Evolutionary conservation across 2,329 filamentous ascomycete species (phyloP), one percentile per base, ranked within the genome.

Genomic region (Cladosporium phlei): DNA sequence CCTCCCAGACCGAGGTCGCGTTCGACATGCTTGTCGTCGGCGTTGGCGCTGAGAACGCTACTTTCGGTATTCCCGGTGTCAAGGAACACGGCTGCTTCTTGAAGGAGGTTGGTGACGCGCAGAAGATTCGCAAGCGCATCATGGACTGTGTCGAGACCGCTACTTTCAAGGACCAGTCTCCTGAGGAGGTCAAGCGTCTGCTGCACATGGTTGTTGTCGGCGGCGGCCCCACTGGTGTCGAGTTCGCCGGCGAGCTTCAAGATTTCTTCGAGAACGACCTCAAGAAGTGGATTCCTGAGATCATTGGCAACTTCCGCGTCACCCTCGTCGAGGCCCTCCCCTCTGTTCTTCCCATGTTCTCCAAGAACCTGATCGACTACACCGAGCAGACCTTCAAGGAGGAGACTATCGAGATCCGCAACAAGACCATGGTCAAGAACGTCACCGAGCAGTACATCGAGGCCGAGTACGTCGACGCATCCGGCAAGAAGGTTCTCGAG

Each of bases 71-170:
- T 62, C 89, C 88, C 46, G 93, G 93, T 68, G 93, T 98, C 47
- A 83, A 82, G 58, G 93, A 98, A 72, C 75, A 98, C 76, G 91
- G 88, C 59, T 95, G 90, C 75, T 98, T 98, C 80, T 73, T 98
- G 66, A 98, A 98, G 79, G 94, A 98, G 74, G 95, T 98, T 64
- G 82, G 79, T 56, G 94, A 98, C 68, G 93, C 93, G 48, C 93
- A 98, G 72, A 80, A 82, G 64, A 98, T 98, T 66, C 88, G 93
- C 65, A 96, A 91, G 78, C 89, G 88, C 71, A 96, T 98, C 71
- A 98, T 98, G 93, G 93, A 98, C 74, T 98, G 93, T 68, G 90
- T 95, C 59, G 93, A 98, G 75, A 96, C 91, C 27, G 93, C 93
- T 43, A 91, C 88, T 52, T 96, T 98, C 84, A 97, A 97, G 80